A percentile compares a stretch with the other conserved stretches of the same genome.
These are phyloP conservation scores for Aspergillus haitiensis DNA, from an alignment of 495 filamentous ascomycete genomes.

Conservation along the genomic window DNA sequence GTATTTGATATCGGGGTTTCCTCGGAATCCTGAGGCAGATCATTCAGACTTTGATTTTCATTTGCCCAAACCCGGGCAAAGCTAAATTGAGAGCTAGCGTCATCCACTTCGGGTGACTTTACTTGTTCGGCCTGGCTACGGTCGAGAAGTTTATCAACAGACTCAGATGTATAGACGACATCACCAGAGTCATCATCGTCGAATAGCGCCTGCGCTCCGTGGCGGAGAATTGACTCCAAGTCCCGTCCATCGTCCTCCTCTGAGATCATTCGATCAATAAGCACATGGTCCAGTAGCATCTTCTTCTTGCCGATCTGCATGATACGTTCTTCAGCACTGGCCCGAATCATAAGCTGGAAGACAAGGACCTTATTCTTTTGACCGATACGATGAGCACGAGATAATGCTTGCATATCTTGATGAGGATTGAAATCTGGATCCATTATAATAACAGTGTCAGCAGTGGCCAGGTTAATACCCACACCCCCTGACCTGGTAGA, in stretches of 20 bases:
- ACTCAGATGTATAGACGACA: conserved; percentile 75
- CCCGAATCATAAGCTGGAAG: conserved; percentile 88
- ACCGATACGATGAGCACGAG: conserved; percentile 91
- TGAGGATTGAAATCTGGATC: conserved; percentile 99
- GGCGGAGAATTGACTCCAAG: conserved; percentile 82
- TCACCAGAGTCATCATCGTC: conserved; percentile 63
- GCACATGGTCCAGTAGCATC: conserved; percentile 86
- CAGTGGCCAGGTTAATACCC: conserved; percentile 95
- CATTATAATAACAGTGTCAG: conserved; percentile 97
- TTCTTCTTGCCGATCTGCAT: conserved; percentile 95
- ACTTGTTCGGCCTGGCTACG: conserved; percentile 78
- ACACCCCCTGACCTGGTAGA: conserved; percentile 94
- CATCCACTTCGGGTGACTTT: conserved; percentile 52
- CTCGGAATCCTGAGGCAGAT: conserved; percentile 56
- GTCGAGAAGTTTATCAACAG: conserved; percentile 86
- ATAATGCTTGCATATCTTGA: conserved; percentile 94
- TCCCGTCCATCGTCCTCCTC: conserved; percentile 74
- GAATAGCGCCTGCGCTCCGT: conserved; percentile 86
- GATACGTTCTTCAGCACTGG: conserved; percentile 91
- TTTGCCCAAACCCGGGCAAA: conserved; percentile 94
- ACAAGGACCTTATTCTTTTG: conserved; percentile 94
- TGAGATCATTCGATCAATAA: conserved; percentile 85
- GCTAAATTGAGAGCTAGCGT: conserved; percentile 76
- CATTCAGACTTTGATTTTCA: conserved; percentile 64
- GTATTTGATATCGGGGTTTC: conserved; percentile 48